Evolutionary conservation across 805 yeast genomes (phyloP), one percentile per base, ranked within the genome.

Genomic region (Wickerhamiella sergipiensis): DNA sequence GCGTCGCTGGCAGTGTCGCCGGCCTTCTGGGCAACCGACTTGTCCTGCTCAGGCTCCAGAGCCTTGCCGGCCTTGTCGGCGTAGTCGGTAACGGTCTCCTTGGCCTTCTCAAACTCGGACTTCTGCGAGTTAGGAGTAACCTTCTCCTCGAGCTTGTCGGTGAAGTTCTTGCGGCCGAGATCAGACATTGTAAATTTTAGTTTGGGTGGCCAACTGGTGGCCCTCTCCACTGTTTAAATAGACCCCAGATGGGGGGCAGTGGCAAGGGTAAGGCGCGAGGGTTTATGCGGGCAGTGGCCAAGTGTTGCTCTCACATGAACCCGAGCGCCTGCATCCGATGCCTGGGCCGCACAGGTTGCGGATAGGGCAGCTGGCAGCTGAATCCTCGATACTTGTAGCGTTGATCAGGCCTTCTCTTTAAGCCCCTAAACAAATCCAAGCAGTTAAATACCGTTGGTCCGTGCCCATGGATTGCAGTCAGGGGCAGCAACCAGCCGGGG

Each of bases 51-150:
- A 58, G 92, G 87, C 63, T 79, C 79, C 49, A 73, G 66, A 50
- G 73, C 67, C 46, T 75, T 72, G 52, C 81, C 86, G 50, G 74
- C 67, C 63, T 75, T 71, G 72, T 87, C 95, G 60, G 73, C 75
- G n/a, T 74, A 64, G 63, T 77, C 82, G 53, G 92, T 79, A 55
- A 76, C 78, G 29, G 65, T 52, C 71, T 87, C 95, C 74, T 83
- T 82, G 58, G 80, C 81, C 70, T 83, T 72, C 62, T 84, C 82
- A 49, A 71, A 66, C 62, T 70, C 67, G 39, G 80, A 61, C 72
- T 87, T 87, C 67, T 82, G 76, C 52, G 76, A 68, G 56, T 86
- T 81, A 57, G 95, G 95, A 58, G 76, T 83, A 43, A 82, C 53
- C 43, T 76, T 62, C 73, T 86, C 95, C 50, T 75, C 52, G 59